These are phyloP conservation scores for Metschnikowia cerradonensis DNA, from an alignment of 805 yeast species.

Conservation along the genomic window DNA sequence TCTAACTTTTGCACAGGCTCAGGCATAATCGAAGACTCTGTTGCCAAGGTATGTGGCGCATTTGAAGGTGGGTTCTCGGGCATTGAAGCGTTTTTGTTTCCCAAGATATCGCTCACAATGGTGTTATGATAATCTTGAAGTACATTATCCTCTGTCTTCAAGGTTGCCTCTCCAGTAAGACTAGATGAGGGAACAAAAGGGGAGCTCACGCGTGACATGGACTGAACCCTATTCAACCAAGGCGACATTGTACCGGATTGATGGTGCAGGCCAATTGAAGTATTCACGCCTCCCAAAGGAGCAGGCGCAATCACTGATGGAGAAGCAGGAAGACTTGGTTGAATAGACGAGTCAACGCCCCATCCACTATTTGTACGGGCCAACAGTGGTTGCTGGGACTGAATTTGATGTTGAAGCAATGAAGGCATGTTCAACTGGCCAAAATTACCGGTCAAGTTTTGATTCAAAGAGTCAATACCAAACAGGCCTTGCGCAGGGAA, in stretches of 20 bases:
- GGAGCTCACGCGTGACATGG: slow-evolving; percentile 36
- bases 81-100: not conserved
- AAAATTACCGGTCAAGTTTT: slow-evolving; percentile 8
- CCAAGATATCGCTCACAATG: slow-evolving; percentile 39
- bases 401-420: slow-evolving; percentile 31
- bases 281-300: slow-evolving; percentile 13
- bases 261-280: slow-evolving; percentile 11
- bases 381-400: slow-evolving; percentile 26
- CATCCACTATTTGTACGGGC: slow-evolving; percentile 37
- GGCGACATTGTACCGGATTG: slow-evolving; percentile 42
- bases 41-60: not conserved
- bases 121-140: slow-evolving; percentile 37
- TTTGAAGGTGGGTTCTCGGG: not conserved
- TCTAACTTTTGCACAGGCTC: not conserved
- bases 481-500: slow-evolving; percentile 23
- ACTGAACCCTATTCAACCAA: slow-evolving; percentile 33
- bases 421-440: slow-evolving; percentile 30
- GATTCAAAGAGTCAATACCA: slow-evolving; percentile 23
- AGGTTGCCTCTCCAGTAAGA: slow-evolving; percentile 7
- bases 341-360: slow-evolving; percentile 31
- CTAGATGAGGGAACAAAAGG: slow-evolving; percentile 32
- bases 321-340: slow-evolving; percentile 25
- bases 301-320: slow-evolving; percentile 23
- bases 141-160: slow-evolving; percentile 24
- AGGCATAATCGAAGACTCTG: not conserved